phyloP scores from a whole-genome alignment of 768 basidiomycete species.

The Mycena haematopus region DNA sequence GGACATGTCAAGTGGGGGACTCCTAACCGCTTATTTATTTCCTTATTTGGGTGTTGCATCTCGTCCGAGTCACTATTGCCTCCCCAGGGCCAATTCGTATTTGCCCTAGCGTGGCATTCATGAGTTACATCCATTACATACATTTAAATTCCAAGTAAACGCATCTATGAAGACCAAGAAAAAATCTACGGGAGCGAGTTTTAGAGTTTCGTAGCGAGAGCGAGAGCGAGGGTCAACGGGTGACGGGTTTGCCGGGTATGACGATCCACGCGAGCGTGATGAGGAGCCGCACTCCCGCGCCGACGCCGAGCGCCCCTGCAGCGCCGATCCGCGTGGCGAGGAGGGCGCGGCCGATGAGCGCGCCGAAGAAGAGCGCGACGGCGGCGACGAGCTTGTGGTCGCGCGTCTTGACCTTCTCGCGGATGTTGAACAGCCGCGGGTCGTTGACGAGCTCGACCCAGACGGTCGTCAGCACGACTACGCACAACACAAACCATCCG shows the following conservation, averaged over 20 bases:
- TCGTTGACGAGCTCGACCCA: constrained; percentile 91
- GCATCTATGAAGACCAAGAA: constrained; percentile 15
- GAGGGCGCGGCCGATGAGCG: constrained; percentile 68
- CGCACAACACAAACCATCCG: background rate
- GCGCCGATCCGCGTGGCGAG: constrained; percentile 61
- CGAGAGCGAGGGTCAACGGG: background rate
- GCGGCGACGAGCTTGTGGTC: constrained; percentile 79
- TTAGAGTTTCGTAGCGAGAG: background rate
- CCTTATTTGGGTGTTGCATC: too few relatives aligned
- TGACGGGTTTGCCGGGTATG: constrained; percentile 50
- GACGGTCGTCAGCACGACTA: constrained; percentile 84
- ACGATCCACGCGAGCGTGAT: constrained; percentile 72
- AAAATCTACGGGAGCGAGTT: constrained; percentile 6
- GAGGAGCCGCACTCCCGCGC: constrained; percentile 64
- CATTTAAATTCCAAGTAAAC: background rate
- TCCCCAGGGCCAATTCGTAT: too few relatives aligned
- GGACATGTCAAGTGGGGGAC: too few relatives aligned
- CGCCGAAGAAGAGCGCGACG: constrained; percentile 74
- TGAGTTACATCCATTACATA: background rate
- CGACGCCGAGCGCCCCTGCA: constrained; percentile 70
- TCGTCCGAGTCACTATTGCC: too few relatives aligned
- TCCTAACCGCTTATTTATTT: too few relatives aligned
- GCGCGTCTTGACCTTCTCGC: constrained; percentile 59
- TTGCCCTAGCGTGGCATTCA: too few relatives aligned
- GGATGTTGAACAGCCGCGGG: constrained; percentile 70